Conservation (phyloP, 305 asterid species). For the Ilex paraguariensis region DNA sequence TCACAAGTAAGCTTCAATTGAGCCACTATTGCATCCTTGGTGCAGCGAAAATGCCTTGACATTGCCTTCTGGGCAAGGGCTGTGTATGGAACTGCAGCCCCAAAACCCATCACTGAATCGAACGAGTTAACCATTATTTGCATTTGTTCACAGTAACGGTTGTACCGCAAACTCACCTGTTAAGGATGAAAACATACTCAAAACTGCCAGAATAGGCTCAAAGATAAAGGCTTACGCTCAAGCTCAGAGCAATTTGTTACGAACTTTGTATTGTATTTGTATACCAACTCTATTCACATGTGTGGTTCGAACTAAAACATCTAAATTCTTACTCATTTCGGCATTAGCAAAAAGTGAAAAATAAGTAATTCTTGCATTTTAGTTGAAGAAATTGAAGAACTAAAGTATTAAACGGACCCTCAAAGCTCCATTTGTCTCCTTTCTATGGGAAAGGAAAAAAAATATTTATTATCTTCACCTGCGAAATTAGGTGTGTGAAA, state of each 20-base stretch:
- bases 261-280: neutral
- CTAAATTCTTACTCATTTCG: no score
- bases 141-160: constrained; percentile 71
- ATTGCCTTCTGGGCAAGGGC: constrained; percentile 65
- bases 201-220: no score
- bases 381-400: no score
- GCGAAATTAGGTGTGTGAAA: no score
- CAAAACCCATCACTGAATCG: constrained; percentile 48
- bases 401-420: no score
- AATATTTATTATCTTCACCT: no score
- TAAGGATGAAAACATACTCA: neutral
- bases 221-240: neutral
- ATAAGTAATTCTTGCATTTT: no score
- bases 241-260: neutral
- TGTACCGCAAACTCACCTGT: constrained; percentile 68
- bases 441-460: no score
- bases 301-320: no score
- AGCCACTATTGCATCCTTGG: constrained; percentile 53
- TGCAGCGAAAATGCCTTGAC: constrained; percentile 74
- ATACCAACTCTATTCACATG: neutral
- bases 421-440: no score
- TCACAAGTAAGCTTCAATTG: constrained; percentile 50
- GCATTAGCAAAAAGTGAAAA: no score
- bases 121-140: constrained; percentile 57
- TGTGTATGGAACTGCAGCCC: constrained; percentile 62